Base-by-base conservation (phyloP, 495 filamentous ascomycete genomes). In the Daldinia loculata region DNA sequence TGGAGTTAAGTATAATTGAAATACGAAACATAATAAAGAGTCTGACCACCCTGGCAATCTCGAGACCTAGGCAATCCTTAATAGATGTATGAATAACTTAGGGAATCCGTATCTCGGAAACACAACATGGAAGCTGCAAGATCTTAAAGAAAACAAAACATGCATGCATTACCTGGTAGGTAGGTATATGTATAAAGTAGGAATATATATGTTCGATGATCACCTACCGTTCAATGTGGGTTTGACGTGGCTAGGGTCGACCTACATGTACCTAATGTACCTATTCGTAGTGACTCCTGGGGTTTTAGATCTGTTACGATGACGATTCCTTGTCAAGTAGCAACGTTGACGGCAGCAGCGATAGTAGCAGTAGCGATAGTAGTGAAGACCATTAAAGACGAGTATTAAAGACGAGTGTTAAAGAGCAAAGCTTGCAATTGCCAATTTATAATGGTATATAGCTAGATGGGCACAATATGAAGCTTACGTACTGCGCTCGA, bases 61-160 rank as follows among this genome's bases (percentile, higher is more conserved):
- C 30, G 30, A 56, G 58, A 41, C 26, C 45, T 30, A 56, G 63
- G 4, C 19, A 22, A 17, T 59, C 55, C 55, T 50, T 22, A 52
- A 67, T 61, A 48, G 27, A 58, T 51, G 29, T 38, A 67, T 61
- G 45, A 53, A 34, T 34, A 57, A 59, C 15, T 39, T 50, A 53
- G n/a, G 62, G 29, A 61, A 41, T 66, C 56, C 51, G 57, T 45
- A 56, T 39, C 51, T 66, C 51, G 57, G 32, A 30, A 57, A 48
- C 30, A 63, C 45, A 58, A 24, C 38, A 57, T 62, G 30, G 43
- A 71, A 63, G 52, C 53, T 67, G 34, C 59, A 67, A 71, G 53
- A 71, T 56, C 45, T 56, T 61, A 39, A 45, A 63, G 58, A 64
- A 72, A 22, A 51, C 26, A 67, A 60, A 48, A 61, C 48, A 19